phyloP scores from a whole-genome alignment of 108 stramenopile genomes.

The Cyclotella cryptica region DNA sequence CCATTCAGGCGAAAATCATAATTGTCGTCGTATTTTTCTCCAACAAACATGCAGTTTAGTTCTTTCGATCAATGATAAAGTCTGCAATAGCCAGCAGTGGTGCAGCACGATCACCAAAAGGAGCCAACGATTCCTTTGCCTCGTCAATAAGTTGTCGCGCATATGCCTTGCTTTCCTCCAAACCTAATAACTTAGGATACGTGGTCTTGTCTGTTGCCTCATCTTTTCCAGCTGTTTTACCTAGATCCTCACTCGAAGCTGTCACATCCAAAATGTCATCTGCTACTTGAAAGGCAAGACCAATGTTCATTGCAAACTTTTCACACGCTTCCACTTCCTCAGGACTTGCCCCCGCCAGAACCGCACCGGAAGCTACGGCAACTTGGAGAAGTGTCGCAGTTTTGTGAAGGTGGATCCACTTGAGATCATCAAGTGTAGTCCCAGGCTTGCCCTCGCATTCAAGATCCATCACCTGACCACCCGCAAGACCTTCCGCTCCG shows the following conservation, averaged over 20 bases:
- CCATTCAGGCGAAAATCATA: too few species aligned
- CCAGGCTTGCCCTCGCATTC: conserved; percentile 93
- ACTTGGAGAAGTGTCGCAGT: conserved; percentile 93
- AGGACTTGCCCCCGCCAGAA: conserved; percentile 90
- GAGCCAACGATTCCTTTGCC: conserved; percentile 86
- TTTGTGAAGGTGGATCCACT: conserved; percentile 98
- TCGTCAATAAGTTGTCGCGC: conserved; percentile 86
- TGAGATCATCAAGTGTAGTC: conserved; percentile 90
- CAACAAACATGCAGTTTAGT: conserved; percentile 55
- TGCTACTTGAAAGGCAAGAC: conserved; percentile 96
- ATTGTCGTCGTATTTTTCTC: not conserved
- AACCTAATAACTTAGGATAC: conserved; percentile 91
- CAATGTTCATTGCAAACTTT: conserved; percentile 93
- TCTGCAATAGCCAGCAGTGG: conserved; percentile 93
- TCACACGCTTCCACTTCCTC: conserved; percentile 91
- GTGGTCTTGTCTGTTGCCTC: conserved; percentile 93
- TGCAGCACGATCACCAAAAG: conserved; percentile 87
- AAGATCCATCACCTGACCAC: conserved; percentile 96
- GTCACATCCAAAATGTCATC: conserved; percentile 98
- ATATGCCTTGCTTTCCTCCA: conserved; percentile 91
- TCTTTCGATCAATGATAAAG: conserved; percentile 93
- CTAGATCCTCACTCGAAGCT: conserved; percentile 91
- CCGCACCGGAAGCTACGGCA: conserved; percentile 90
- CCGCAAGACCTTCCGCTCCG: conserved; percentile 92
- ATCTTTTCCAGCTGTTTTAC: conserved; percentile 97